Base-by-base conservation (phyloP, 1,284 basidiomycete genomes). In the Termitomyces sp. region DNA sequence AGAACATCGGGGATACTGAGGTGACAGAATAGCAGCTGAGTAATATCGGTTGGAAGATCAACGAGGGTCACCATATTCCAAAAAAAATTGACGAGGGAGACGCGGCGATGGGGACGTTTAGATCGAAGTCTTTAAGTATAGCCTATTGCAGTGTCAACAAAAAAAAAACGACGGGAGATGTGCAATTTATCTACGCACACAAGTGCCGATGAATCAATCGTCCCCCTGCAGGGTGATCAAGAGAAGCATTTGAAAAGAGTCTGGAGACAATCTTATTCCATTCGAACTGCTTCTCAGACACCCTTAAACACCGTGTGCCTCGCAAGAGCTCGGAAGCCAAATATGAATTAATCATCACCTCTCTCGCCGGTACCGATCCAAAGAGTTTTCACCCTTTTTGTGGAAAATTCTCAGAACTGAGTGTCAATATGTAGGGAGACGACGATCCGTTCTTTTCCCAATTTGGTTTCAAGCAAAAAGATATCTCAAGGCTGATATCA, bases 11-110 rank as follows among this genome's bases (percentile, higher is more conserved):
- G 41, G 21, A 71, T 57, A 15, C 64, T 59, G 28, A 73, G 63
- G 55, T 72, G 60, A 31, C 58, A 58, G 50, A 76, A 67, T 45
- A 76, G 65, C 7, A 64, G 51, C 43, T 74, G 66, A 51, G 66
- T 63, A 34, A 77, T 58, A 46, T 77, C 74, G 30, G 65, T 61
- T 9, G 75, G 74, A 5, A 77, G 68, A 28, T 60, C 50, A 42
- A 63, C 47, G 36, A 65, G 55, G 19, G 56, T 36, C 12, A 55
- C 19, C 58, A 60, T 59, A 19, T 30, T 40, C 24, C 28, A 10
- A 24, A 17, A n/a, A 30, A 15, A 34, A 30, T 26, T 9, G 33
- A 19, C 17, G 17, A 21, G 6, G 39, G n/a, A n/a, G 30, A 12
- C 24, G 13, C 19, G 30, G 30, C 9, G 9, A 26, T n/a, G 9